A percentile compares a stretch with the other conserved stretches of the same genome.
phyloP scores from a whole-genome alignment of 345 rosid species.

The Gossypium stocksii region DNA sequence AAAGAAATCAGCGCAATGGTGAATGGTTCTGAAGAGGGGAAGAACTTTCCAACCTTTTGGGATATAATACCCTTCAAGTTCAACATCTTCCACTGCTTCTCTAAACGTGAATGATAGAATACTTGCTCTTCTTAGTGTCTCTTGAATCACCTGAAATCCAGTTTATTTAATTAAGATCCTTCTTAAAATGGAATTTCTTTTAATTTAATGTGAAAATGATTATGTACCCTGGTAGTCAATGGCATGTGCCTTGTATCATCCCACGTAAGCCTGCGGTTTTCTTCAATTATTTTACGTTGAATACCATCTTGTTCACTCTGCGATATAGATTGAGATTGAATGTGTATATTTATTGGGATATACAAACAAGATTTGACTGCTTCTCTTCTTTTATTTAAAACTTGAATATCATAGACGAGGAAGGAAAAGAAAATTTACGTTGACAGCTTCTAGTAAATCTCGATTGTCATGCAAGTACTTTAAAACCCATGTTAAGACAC shows the following conservation, averaged over 20 bases:
- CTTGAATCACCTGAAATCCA: slow-evolving; percentile 76
- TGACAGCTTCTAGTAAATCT: slow-evolving; percentile 53
- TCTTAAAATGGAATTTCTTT: no score
- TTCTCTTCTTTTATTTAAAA: no score
- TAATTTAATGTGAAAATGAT: not conserved
- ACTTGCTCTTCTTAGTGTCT: slow-evolving; percentile 80
- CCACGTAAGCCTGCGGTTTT: slow-evolving; percentile 67
- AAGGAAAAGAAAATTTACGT: slow-evolving; percentile 34
- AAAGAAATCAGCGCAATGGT: slow-evolving; percentile 63
- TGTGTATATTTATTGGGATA: not conserved
- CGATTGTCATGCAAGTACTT: slow-evolving; percentile 76
- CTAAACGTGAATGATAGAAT: slow-evolving; percentile 84
- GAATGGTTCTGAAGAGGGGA: slow-evolving; percentile 86
- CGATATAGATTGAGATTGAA: slow-evolving; percentile 1
- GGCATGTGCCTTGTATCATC: slow-evolving; percentile 89
- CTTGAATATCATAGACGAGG: not conserved
- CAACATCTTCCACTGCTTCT: slow-evolving; percentile 87
- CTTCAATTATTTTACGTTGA: slow-evolving; percentile 44
- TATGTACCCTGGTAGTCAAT: slow-evolving; percentile 61
- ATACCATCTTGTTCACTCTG: slow-evolving; percentile 73
- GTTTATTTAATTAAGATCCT: not conserved
- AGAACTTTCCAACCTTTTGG: slow-evolving; percentile 98
- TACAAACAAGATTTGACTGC: no score
- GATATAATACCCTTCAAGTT: slow-evolving; percentile 66
- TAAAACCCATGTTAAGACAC: slow-evolving; percentile 77